Evolutionary conservation across 371 early-diverging fungal species (phyloP).

Genomic region (Thermomucor indicae-seudaticae): DNA sequence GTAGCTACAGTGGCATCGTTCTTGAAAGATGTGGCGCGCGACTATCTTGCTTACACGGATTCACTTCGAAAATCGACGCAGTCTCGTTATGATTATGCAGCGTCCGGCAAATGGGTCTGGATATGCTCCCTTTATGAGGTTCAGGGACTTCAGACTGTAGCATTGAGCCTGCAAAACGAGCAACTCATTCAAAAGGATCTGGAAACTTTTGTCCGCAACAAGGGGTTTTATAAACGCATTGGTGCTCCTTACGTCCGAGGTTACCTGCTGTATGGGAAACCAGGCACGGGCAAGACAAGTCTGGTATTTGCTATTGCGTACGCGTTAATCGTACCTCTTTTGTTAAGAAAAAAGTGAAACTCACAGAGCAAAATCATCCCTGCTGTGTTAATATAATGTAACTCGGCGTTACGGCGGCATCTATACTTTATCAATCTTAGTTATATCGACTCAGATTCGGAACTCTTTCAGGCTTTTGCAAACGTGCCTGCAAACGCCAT

Average conservation of each 20-base stretch:
- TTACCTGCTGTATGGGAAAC: constrained; percentile 73
- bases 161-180: constrained; percentile 45
- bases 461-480: constrained; percentile 60
- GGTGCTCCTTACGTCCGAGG: constrained; percentile 72
- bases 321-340: not conserved
- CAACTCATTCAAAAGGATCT: constrained; percentile 37
- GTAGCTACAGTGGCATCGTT: constrained; percentile 19
- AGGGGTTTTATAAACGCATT: constrained; percentile 52
- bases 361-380: not conserved
- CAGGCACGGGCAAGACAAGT: constrained; percentile 86
- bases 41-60: constrained; percentile 32
- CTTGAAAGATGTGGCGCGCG: constrained; percentile 15
- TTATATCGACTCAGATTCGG: constrained; percentile 60
- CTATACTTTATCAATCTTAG: constrained; percentile 73
- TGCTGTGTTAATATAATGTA: not conserved
- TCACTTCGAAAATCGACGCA: constrained; percentile 14
- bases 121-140: constrained; percentile 22
- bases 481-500: constrained; percentile 74
- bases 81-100: constrained; percentile 28
- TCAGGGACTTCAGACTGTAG: constrained; percentile 42
- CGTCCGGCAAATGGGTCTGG: constrained; percentile 25
- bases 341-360: not conserved
- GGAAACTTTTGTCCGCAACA: constrained; percentile 41
- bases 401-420: constrained; percentile 57
- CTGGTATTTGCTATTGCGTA: constrained; percentile 79